Evolutionary conservation across 1,284 basidiomycete genomes (phyloP), one percentile per base, ranked within the genome.

Genomic region (Cystobasidiaceae sp.): DNA sequence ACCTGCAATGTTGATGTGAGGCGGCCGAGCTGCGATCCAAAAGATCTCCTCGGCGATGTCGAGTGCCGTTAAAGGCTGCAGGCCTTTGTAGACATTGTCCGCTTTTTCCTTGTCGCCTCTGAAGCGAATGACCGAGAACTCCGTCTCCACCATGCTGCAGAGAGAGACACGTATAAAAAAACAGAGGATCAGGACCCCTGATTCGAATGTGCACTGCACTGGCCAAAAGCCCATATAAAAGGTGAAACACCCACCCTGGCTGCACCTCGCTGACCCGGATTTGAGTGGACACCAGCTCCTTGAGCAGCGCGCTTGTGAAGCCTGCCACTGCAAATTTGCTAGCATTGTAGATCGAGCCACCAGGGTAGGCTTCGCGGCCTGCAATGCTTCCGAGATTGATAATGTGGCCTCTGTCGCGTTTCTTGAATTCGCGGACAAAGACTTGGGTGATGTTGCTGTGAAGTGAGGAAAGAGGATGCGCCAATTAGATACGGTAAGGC

Each of bases 31-130:
- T 19, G 93, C 92, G 19, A 86, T 86, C 92, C 92, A 99, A 11
- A 97, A 92, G 73, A 99, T 94, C 78, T 98, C 92, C 77, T 98
- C 93, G 1, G 94, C 94, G 58, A 94, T 87, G 75, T 94, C 91
- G 66, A 86, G 81, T 8, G 87, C 86, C 2, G 83, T 82, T 74
- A 92, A 87, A 85, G 76, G 72, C 57, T 74, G 60, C 55, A 32
- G 50, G 37, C 92, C 92, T 51, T 88, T 81, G 77, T 97, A 97
- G n/a, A 94, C 91, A 71, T 87, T 87, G 74, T 88, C 85, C 2
- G 93, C 93, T 0, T 86, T 84, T 5, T 77, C 70, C 70, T 85
- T 83, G 77, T 97, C 88, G 0, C 93, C 93, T 51, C 87, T 82
- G 82, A 85, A 97, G 8, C 93, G 85, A 30, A 91, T 82, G 64